Evolutionary conservation across 768 basidiomycete genomes (phyloP), one percentile per base, ranked within the genome.

Genomic region (Hortiboletus campestris): DNA sequence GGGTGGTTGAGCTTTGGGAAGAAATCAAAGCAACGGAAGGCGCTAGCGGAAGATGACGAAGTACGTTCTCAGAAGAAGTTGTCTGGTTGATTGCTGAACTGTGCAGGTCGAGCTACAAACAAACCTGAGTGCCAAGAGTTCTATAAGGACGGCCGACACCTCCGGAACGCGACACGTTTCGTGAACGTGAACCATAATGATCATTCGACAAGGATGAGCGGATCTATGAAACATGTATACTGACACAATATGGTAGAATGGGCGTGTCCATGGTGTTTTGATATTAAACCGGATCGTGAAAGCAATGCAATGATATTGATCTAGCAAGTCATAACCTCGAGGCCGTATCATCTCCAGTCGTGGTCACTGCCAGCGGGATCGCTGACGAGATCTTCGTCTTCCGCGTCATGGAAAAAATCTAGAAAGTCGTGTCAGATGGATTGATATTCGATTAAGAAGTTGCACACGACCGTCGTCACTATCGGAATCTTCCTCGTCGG

Each of bases 391-490:
- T 80, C 80, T 2, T 81, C 80, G 32, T 74, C 68, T 41, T 84
- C 83, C 3, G 70, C 55, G 53, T 85, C 83, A 54, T 84, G 80
- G 59, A 82, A 86, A 38, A 78, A 79, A 57, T 86, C 86, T 85
- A 56, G n/a, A 49, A 36, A 46, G 41, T 39, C 22, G 20, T 22
- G 54, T 58, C 35, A 53, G 50, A 13, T 49, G 17, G 25, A 17
- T 5, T 22, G 38, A 40, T 50, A 35, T 54, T 43, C 28, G 49
- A 25, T 34, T 43, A 4, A 31, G 10, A 41, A 41, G 20, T 32
- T 56, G 63, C 62, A 29, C 59, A 75, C 75, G 77, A 64, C 75
- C 78, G 40, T 70, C 72, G 32, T 75, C 75, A 17, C 68, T 73
- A 22, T 74, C 75, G 11, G 74, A 72, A 25, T 76, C 73, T 38